phyloP scores from a whole-genome alignment of 2,329 filamentous ascomycete genomes.

The Exutisphaerella laricina region DNA sequence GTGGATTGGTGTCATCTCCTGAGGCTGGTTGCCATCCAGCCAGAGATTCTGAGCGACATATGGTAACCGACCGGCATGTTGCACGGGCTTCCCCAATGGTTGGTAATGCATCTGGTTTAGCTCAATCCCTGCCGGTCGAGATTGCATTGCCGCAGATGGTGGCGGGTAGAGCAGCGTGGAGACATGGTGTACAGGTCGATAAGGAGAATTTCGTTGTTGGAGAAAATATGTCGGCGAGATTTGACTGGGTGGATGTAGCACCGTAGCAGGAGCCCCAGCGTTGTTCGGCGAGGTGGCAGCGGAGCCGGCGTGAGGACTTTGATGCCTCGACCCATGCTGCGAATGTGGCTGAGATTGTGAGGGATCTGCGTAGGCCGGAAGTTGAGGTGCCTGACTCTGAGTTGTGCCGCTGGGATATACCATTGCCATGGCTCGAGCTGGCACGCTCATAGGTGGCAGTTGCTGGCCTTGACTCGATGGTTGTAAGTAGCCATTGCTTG shows the following conservation, averaged over 20 bases:
- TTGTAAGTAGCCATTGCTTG: constrained; percentile 20
- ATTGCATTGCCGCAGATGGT: constrained; percentile 69
- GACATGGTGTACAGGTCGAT: constrained; percentile 82
- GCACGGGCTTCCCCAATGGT: constrained; percentile 42
- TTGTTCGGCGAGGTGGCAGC: constrained; percentile 62
- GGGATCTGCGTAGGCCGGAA: constrained; percentile 20
- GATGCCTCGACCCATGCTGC: constrained; percentile 43
- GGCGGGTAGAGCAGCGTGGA: constrained; percentile 88
- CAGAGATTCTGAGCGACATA: constrained; percentile 35
- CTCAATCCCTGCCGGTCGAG: constrained; percentile 39
- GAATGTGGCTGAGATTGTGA: constrained; percentile 21
- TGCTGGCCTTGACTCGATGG: constrained; percentile 37
- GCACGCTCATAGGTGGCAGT: constrained; percentile 57
- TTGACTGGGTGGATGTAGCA: constrained; percentile 50
- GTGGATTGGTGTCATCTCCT: constrained; percentile 30
- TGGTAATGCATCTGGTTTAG: constrained; percentile 50
- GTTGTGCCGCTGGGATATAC: constrained; percentile 60
- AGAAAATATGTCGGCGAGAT: constrained; percentile 85
- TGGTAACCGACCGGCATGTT: constrained; percentile 42
- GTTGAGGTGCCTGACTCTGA: constrained; percentile 43
- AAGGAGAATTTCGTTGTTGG: constrained; percentile 83
- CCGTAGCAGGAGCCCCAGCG: constrained; percentile 52
- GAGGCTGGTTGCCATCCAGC: constrained; percentile 29
- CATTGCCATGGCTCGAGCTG: constrained; percentile 62
- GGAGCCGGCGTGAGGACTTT: constrained; percentile 51